A percentile compares a stretch with the other conserved stretches of the same genome.
These are phyloP conservation scores for Penicillium psychrosexuale DNA, from an alignment of 2,329 filamentous ascomycete species.

Conservation along the genomic window DNA sequence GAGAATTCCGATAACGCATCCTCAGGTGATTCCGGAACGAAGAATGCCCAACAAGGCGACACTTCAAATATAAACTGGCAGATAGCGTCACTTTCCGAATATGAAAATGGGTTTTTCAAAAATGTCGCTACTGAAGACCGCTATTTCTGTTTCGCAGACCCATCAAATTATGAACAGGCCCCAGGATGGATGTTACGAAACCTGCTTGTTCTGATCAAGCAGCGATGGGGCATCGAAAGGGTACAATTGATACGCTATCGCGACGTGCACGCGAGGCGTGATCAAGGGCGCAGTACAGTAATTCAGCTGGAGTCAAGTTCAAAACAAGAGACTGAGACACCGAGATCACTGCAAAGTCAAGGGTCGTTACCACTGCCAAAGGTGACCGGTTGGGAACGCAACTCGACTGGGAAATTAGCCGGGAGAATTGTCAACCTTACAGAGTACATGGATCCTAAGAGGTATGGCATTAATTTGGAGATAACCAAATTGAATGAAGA, in stretches of 20 bases:
- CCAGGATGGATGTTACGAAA: slow-evolving; percentile 94
- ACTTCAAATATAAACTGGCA: slow-evolving; percentile 56
- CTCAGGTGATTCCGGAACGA: neutral
- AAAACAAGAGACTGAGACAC: slow-evolving; percentile 31
- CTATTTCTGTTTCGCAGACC: slow-evolving; percentile 85
- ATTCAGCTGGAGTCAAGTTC: slow-evolving; percentile 56
- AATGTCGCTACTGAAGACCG: slow-evolving; percentile 67
- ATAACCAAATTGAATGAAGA: neutral
- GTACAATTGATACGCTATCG: slow-evolving; percentile 88
- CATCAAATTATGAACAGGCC: slow-evolving; percentile 81
- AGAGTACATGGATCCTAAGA: slow-evolving; percentile 87
- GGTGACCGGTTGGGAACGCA: slow-evolving; percentile 92
- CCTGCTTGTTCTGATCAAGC: slow-evolving; percentile 76
- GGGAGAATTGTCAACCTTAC: slow-evolving; percentile 77
- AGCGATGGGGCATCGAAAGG: slow-evolving; percentile 72
- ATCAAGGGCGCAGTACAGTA: slow-evolving; percentile 78
- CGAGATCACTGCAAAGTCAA: slow-evolving; percentile 7
- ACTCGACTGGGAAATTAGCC: slow-evolving; percentile 70
- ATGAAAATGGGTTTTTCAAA: slow-evolving; percentile 85
- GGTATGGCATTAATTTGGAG: slow-evolving; percentile 32
- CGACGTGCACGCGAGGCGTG: slow-evolving; percentile 72
- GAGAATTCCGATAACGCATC: slow-evolving; percentile 1
- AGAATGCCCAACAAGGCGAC: neutral
- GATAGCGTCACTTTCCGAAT: slow-evolving; percentile 70
- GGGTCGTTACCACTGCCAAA: slow-evolving; percentile 63